phyloP scores from a whole-genome alignment of 805 yeast genomes.

The Saccharomycopsis vini region DNA sequence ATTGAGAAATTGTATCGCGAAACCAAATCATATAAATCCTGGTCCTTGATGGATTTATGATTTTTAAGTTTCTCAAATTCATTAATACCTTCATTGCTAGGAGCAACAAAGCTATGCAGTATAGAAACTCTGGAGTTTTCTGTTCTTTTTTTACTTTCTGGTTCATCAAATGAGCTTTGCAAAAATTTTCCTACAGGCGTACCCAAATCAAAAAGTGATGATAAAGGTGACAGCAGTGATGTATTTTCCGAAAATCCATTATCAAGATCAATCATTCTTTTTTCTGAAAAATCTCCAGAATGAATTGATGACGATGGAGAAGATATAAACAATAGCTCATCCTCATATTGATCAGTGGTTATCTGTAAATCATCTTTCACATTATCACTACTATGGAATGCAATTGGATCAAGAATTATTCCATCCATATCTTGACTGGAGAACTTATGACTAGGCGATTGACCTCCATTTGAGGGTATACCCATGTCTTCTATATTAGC shows the following conservation, averaged over 20 bases:
- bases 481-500: constrained; percentile 28
- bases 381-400: constrained; percentile 17
- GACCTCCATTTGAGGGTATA: constrained; percentile 16
- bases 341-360: constrained; percentile 15
- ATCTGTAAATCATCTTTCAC: constrained; percentile 5
- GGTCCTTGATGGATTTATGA: constrained; percentile 8
- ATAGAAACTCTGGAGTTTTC: not conserved
- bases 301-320: not conserved
- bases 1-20: constrained; percentile 8
- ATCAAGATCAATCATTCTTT: not conserved
- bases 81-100: constrained; percentile 15
- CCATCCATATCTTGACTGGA: constrained; percentile 9
- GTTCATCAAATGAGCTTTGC: constrained; percentile 7
- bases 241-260: constrained; percentile 6
- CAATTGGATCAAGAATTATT: constrained; percentile 10
- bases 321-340: constrained; percentile 10
- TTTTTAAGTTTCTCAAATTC: constrained; percentile 5
- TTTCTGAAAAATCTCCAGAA: not conserved
- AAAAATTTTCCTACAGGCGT: constrained; percentile 4
- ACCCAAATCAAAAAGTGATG: constrained; percentile 7
- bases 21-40: constrained; percentile 4
- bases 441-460: constrained; percentile 16
- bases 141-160: not conserved
- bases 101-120: constrained; percentile 7
- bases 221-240: not conserved